phyloP scores from a whole-genome alignment of 768 basidiomycete species.

The Dendrothele bispora region DNA sequence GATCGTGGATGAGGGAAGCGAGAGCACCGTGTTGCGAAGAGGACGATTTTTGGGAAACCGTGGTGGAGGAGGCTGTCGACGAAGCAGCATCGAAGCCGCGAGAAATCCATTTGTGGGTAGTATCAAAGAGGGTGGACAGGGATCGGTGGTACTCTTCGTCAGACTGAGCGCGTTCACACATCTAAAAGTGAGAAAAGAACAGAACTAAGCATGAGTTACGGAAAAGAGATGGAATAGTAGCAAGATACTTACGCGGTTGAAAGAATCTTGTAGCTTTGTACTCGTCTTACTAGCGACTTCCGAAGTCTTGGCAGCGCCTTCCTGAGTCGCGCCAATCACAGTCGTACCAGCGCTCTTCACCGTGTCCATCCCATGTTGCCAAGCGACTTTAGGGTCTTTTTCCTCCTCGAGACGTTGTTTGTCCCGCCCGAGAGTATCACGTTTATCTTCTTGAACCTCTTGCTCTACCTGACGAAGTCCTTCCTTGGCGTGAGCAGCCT shows the following conservation, averaged over 20 bases:
- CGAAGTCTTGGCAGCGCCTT: conserved; percentile 37
- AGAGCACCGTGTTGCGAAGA: conserved; percentile 46
- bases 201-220: not conserved
- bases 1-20: conserved; percentile 57
- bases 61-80: conserved; percentile 37
- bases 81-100: conserved; percentile 49
- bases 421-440: conserved; percentile 56
- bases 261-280: conserved; percentile 47
- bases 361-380: conserved; percentile 68
- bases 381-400: conserved; percentile 50
- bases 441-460: conserved; percentile 59
- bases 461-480: conserved; percentile 53
- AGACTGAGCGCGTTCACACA: conserved; percentile 63
- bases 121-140: conserved; percentile 55
- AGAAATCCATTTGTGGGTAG: conserved; percentile 58
- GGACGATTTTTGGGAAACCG: too few relatives aligned
- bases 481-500: conserved; percentile 52
- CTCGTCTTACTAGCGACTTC: conserved; percentile 44
- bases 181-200: conserved; percentile 32
- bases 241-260: conserved; percentile 42
- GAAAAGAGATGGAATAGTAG: too few relatives aligned
- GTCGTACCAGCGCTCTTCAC: conserved; percentile 56
- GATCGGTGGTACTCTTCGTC: conserved; percentile 60
- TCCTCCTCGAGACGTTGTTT: conserved; percentile 49
- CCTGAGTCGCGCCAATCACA: conserved; percentile 55